Evolutionary conservation across 2,329 filamentous ascomycete species (phyloP), one percentile per base, ranked within the genome.

Genomic region (Ophiosphaerella herpotricha): DNA sequence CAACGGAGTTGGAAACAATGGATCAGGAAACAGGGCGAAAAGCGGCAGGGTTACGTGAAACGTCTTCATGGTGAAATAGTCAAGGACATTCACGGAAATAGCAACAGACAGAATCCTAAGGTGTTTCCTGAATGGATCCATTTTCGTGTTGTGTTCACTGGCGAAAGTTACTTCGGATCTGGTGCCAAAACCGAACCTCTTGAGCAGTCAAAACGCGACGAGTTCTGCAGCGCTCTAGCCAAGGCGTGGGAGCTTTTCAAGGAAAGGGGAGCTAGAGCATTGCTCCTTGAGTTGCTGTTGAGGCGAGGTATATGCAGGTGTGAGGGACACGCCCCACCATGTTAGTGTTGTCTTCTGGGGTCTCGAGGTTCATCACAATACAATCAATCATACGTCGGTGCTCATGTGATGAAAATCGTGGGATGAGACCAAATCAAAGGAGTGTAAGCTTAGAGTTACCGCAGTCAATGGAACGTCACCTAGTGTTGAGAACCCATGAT

Each of bases 401-500:
- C 9, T 29, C 26, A 8, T 29, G 11, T 2, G 6, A 29, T 7
- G 6, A 11, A 29, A 29, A 29, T 8, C 26, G 3, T 29, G 26
- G 26, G 11, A 29, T 7, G 5, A 29, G 26, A 29, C 11, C 11
- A 29, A 29, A 5, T 29, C 7, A 7, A 29, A 29, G 6, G 7
- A 29, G 11, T 11, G 11, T 11, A 11, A 11, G 14, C 14, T 18
- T 18, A 12, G 18, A 39, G 12, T 13, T 11, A 21, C 7, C 7
- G 8, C 12, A 36, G 34, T 45, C 43, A 53, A 32, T 12, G 32
- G 21, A 34, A 36, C 60, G 46, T 64, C 62, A 67, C 65, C 44
- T 61, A 56, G 66, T 60, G 54, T 66, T 63, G 46, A 59, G 59
- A 67, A 69, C 59, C 64, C 63, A 61, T 66, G 61, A 68, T 68